phyloP scores from a whole-genome alignment of 176 grass and related monocot species.

The Musa troglodytarum region DNA sequence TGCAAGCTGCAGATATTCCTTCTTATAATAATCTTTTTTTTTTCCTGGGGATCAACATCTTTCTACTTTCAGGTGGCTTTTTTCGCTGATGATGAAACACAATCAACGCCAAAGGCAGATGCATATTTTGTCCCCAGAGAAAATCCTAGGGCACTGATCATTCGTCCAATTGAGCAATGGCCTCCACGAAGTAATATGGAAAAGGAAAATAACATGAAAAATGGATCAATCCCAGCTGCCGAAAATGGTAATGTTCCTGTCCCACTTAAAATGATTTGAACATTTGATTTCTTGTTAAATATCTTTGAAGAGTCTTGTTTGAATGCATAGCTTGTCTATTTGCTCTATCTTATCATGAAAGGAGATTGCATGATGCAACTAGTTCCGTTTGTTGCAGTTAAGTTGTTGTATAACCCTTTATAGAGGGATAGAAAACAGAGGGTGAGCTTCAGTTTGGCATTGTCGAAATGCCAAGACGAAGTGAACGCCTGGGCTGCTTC shows the following conservation, averaged over 20 bases:
- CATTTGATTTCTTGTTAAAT: neutral
- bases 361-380: too few relatives aligned
- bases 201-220: slow-evolving; percentile 24
- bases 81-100: slow-evolving; percentile 67
- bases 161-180: slow-evolving; percentile 84
- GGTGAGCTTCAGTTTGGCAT: too few relatives aligned
- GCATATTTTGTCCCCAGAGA: slow-evolving; percentile 88
- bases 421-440: too few relatives aligned
- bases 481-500: too few relatives aligned
- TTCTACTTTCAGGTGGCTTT: slow-evolving; percentile 52
- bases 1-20: neutral
- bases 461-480: too few relatives aligned
- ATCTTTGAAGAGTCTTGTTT: neutral
- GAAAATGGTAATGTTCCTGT: slow-evolving; percentile 38
- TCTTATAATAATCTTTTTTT: neutral
- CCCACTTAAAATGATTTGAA: neutral
- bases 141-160: slow-evolving; percentile 80
- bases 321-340: neutral
- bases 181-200: slow-evolving; percentile 27
- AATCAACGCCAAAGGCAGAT: slow-evolving; percentile 78
- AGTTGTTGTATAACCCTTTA: too few relatives aligned
- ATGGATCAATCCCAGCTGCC: slow-evolving; percentile 30
- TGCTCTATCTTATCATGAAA: neutral
- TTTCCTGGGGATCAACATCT: neutral
- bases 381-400: too few relatives aligned